A percentile compares a stretch with the other conserved stretches of the same genome.
These are phyloP conservation scores for Myxozyma sirexii DNA, from an alignment of 805 yeast species.

Conservation along the genomic window DNA sequence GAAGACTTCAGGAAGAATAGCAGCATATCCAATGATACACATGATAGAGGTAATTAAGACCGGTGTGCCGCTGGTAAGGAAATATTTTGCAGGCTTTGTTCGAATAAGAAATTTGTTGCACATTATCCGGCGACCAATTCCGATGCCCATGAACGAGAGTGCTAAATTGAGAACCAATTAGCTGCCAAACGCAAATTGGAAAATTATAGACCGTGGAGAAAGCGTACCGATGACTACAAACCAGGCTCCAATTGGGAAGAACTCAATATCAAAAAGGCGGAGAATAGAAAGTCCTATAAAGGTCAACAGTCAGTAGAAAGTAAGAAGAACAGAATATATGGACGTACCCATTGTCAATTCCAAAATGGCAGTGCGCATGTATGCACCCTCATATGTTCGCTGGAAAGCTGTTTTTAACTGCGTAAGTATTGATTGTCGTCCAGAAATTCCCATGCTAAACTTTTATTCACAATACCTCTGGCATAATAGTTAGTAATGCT, in stretches of 20 bases:
- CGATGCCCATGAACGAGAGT: conserved; percentile 24
- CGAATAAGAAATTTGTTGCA: conserved; percentile 15
- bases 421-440: background rate
- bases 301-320: background rate
- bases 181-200: background rate
- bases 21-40: conserved; percentile 17
- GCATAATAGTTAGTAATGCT: background rate
- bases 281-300: conserved; percentile 26
- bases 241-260: conserved; percentile 34
- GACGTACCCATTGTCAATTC: conserved; percentile 57
- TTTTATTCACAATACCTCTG: conserved; percentile 12
- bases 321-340: background rate
- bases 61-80: conserved; percentile 28
- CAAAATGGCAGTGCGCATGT: conserved; percentile 71
- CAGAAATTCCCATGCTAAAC: no score
- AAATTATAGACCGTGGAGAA: background rate
- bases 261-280: conserved; percentile 31
- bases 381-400: conserved; percentile 84
- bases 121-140: conserved; percentile 22
- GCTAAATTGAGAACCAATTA: conserved; percentile 9
- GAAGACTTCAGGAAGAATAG: conserved; percentile 27
- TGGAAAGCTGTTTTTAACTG: conserved; percentile 64
- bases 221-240: conserved; percentile 27
- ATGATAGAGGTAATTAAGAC: conserved; percentile 16
- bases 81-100: conserved; percentile 20